Evolutionary conservation across 805 yeast species (phyloP).

Genomic region (Teunomyces stri): DNA sequence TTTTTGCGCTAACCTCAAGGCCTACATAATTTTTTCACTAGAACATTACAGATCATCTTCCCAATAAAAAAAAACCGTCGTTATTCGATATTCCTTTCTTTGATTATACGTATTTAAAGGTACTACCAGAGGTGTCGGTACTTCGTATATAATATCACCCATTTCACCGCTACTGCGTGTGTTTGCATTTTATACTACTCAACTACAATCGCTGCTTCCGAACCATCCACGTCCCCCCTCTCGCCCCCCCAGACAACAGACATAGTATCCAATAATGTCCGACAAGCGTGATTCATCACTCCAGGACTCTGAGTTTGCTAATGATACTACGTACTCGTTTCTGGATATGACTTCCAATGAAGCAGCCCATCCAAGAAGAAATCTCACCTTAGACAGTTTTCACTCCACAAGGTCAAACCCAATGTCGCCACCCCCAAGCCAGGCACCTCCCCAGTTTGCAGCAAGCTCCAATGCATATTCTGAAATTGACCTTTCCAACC

Average conservation of each 20-base stretch:
- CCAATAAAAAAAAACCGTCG: background rate
- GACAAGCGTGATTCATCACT: background rate
- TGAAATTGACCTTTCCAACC: constrained; percentile 12
- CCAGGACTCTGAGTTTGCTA: constrained; percentile 1
- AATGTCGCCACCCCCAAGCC: constrained; percentile 1
- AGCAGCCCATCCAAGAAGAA: background rate
- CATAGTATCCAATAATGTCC: background rate
- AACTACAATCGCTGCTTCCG: background rate
- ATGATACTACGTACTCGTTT: background rate
- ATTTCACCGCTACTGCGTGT: background rate
- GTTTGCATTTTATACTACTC: background rate
- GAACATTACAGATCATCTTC: constrained; percentile 1
- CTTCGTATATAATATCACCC: background rate
- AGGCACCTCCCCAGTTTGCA: constrained; percentile 3
- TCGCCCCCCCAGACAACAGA: background rate
- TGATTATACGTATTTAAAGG: background rate
- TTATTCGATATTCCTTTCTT: background rate
- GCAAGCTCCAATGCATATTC: background rate
- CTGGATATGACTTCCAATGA: background rate
- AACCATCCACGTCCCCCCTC: background rate
- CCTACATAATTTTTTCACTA: background rate
- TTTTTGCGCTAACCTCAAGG: background rate
- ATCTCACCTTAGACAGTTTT: background rate
- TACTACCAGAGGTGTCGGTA: background rate
- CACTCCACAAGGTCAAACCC: background rate